A percentile compares a stretch with the other conserved stretches of the same genome.
Evolutionary conservation across 495 filamentous ascomycete species (phyloP).

Genomic region (Neurospora sp.): DNA sequence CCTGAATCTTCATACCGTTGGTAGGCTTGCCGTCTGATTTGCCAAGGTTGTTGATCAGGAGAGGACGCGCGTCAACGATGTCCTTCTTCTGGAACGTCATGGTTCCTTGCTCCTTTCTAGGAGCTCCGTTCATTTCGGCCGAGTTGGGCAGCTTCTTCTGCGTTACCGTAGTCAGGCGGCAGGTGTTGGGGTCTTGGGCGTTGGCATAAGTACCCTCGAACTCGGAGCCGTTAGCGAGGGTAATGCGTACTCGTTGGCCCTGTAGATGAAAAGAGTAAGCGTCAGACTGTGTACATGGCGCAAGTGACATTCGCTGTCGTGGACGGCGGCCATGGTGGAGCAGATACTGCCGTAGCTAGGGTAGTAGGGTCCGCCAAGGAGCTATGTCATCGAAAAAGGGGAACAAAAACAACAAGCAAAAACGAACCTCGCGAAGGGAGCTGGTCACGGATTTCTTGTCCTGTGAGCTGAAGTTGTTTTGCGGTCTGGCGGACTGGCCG

Average conservation of each 20-base stretch:
- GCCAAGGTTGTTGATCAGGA: constrained; percentile 37
- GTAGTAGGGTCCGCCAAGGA: neutral
- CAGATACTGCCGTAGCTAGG: neutral
- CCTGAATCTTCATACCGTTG: constrained; percentile 54
- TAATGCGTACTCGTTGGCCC: constrained; percentile 60
- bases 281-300: neutral
- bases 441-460: constrained; percentile 20
- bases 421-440: constrained; percentile 26
- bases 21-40: constrained; percentile 42
- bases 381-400: neutral
- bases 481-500: constrained; percentile 21
- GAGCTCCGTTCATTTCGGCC: constrained; percentile 33
- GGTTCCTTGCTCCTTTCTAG: constrained; percentile 37
- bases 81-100: constrained; percentile 80
- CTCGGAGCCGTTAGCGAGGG: constrained; percentile 58
- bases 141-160: constrained; percentile 40
- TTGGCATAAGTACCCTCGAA: constrained; percentile 57
- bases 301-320: neutral
- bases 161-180: constrained; percentile 76
- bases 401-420: neutral
- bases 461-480: constrained; percentile 16
- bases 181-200: constrained; percentile 49
- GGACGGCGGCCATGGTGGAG: neutral
- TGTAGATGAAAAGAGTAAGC: constrained; percentile 24
- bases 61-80: constrained; percentile 49